A percentile compares a stretch with the other conserved stretches of the same genome.
phyloP scores from a whole-genome alignment of 202 grass and related monocot genomes.

The Panicum hallii region DNA sequence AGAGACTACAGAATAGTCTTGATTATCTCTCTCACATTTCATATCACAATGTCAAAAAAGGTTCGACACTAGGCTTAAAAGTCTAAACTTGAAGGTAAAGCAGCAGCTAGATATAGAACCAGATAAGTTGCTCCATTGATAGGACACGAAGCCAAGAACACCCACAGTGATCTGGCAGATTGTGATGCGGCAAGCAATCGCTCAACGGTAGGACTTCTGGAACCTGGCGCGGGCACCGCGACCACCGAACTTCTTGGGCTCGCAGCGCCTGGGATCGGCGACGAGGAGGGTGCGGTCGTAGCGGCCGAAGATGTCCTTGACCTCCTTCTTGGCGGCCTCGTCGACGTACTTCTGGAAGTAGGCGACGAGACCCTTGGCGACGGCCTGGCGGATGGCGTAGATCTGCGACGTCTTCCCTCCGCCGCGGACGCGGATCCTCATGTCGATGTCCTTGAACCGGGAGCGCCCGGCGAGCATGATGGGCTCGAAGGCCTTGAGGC shows the following conservation, averaged over 20 bases:
- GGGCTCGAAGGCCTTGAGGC: conserved; percentile 75
- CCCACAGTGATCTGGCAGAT: not conserved
- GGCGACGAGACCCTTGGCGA: conserved; percentile 71
- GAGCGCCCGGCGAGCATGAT: conserved; percentile 65
- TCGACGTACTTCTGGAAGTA: conserved; percentile 86
- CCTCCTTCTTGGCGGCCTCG: conserved; percentile 79
- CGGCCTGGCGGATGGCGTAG: conserved; percentile 76
- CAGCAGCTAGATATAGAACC: conserved; percentile 16
- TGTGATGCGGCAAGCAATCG: not conserved
- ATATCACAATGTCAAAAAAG: conserved; percentile 34
- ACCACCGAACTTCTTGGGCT: conserved; percentile 84
- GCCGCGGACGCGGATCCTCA: conserved; percentile 74
- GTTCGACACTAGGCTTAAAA: not conserved
- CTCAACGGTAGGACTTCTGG: conserved; percentile 82
- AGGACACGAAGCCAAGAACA: not conserved
- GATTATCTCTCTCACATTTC: not conserved
- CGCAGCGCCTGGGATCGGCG: conserved; percentile 73
- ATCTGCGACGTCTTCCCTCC: conserved; percentile 82
- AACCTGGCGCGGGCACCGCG: conserved; percentile 77
- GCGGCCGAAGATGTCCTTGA: conserved; percentile 75
- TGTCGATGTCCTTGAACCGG: conserved; percentile 70
- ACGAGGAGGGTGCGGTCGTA: conserved; percentile 87
- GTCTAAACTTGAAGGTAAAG: conserved; percentile 21
- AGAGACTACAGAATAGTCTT: conserved; percentile 1
- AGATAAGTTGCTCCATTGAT: not conserved